Percentiles rank a stretch among this genome's conserved stretches.
Evolutionary conservation across 352 stramenopile genomes (phyloP).

Genomic region (Globisporangium iwayamae): DNA sequence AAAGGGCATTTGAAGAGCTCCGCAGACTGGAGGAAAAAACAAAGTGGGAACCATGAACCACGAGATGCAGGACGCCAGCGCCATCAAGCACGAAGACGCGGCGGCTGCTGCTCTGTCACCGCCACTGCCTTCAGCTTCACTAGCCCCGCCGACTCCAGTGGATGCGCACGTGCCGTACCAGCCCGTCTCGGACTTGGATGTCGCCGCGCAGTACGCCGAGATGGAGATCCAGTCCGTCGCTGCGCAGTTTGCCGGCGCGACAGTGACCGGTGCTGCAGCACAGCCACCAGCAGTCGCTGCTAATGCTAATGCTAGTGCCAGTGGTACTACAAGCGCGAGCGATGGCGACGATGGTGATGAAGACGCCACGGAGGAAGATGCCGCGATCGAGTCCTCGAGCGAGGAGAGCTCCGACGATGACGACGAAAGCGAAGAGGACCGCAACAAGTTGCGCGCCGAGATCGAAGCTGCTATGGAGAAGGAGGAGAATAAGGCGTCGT

Average conservation of each 20-base stretch:
- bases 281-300: conserved; percentile 9
- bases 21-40: background rate
- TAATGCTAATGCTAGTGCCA: background rate
- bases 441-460: conserved; percentile 50
- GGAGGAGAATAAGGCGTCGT: conserved; percentile 43
- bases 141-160: background rate
- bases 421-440: conserved; percentile 28
- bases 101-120: too few relatives aligned
- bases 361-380: conserved; percentile 17
- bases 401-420: conserved; percentile 24
- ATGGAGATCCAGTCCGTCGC: conserved; percentile 45
- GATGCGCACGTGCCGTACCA: background rate
- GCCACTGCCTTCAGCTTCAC: background rate
- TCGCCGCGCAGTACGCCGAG: conserved; percentile 54
- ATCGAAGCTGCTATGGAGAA: conserved; percentile 80
- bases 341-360: conserved; percentile 18
- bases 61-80: conserved; percentile 12
- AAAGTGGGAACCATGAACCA: background rate
- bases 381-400: conserved; percentile 5
- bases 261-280: conserved; percentile 13
- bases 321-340: background rate
- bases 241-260: conserved; percentile 33
- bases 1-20: conserved; percentile 13
- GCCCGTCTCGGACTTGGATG: conserved; percentile 39
- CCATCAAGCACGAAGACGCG: background rate